Evolutionary conservation across 306 rosid species (phyloP).

Genomic region (Rosa lucieae): DNA sequence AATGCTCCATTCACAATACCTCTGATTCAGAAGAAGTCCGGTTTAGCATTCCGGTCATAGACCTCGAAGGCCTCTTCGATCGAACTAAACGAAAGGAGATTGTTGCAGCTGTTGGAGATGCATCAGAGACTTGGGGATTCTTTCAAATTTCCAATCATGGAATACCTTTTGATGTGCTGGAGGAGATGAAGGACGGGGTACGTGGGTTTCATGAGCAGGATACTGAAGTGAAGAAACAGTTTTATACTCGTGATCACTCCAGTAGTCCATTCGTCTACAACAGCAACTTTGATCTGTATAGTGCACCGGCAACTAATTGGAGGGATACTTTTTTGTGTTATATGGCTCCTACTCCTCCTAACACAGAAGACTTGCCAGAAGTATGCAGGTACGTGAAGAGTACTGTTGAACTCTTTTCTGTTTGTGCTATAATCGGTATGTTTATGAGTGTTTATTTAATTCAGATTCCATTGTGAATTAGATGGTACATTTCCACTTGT

Average conservation of each 20-base stretch:
- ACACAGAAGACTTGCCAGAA: slow-evolving; percentile 17
- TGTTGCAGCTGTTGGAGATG: slow-evolving; percentile 28
- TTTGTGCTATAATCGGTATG: too few relatives aligned
- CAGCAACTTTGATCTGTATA: slow-evolving; percentile 35
- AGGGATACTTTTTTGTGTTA: slow-evolving; percentile 22
- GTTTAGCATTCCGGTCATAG: slow-evolving; percentile 34
- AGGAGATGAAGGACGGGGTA: slow-evolving; percentile 36
- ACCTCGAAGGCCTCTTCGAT: slow-evolving; percentile 26
- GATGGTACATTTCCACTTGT: background rate
- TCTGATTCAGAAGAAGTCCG: slow-evolving; percentile 7
- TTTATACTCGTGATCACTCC: slow-evolving; percentile 25
- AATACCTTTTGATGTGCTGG: slow-evolving; percentile 30
- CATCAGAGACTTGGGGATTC: slow-evolving; percentile 43
- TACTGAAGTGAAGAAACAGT: slow-evolving; percentile 28
- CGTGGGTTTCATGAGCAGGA: slow-evolving; percentile 44
- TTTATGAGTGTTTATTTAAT: too few relatives aligned
- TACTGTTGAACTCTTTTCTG: too few relatives aligned
- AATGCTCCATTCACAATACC: background rate
- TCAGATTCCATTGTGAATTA: background rate
- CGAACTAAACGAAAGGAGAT: slow-evolving; percentile 18
- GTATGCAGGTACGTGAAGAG: background rate
- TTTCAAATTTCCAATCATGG: slow-evolving; percentile 52
- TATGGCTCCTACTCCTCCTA: slow-evolving; percentile 7
- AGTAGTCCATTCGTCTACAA: slow-evolving; percentile 19
- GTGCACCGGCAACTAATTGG: slow-evolving; percentile 16